These are phyloP conservation scores for Chrysosphaeria jannelii DNA, from an alignment of 2,329 filamentous ascomycete genomes.

Conservation along the genomic window DNA sequence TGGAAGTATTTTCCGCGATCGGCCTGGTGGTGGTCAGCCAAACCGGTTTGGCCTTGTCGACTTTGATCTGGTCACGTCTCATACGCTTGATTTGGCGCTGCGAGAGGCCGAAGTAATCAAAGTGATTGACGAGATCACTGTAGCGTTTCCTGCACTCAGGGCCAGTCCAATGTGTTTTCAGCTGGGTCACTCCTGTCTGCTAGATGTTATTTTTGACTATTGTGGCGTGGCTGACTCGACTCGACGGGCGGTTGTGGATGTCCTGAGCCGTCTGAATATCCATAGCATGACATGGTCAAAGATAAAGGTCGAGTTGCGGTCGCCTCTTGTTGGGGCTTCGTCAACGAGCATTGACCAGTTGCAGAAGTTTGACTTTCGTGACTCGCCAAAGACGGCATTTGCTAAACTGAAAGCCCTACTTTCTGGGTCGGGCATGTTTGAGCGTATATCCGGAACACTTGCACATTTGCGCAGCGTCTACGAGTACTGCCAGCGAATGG, in stretches of 20 bases:
- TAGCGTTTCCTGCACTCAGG: slow-evolving; percentile 46
- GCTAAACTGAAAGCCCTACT: slow-evolving; percentile 26
- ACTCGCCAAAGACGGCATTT: slow-evolving; percentile 24
- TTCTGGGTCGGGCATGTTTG: slow-evolving; percentile 33
- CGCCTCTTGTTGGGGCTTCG: slow-evolving; percentile 52
- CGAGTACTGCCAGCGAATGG: slow-evolving; percentile 45
- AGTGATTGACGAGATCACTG: slow-evolving; percentile 70
- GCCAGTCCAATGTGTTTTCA: slow-evolving; percentile 60
- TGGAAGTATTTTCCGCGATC: slow-evolving; percentile 62
- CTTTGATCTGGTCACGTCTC: slow-evolving; percentile 77
- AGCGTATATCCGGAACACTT: slow-evolving; percentile 45
- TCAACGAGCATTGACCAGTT: slow-evolving; percentile 79
- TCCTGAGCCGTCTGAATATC: slow-evolving; percentile 65
- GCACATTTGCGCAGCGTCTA: slow-evolving; percentile 55
- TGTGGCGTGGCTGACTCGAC: slow-evolving; percentile 47
- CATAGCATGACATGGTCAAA: slow-evolving; percentile 56
- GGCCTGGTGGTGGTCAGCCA: slow-evolving; percentile 50
- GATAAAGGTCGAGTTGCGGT: slow-evolving; percentile 53
- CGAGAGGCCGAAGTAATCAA: slow-evolving; percentile 90
- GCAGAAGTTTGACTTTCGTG: slow-evolving; percentile 67
- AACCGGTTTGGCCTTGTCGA: slow-evolving; percentile 66
- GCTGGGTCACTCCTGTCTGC: slow-evolving; percentile 60
- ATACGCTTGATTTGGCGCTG: slow-evolving; percentile 51
- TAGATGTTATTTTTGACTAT: slow-evolving; percentile 70
- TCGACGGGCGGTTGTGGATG: slow-evolving; percentile 46